phyloP scores from a whole-genome alignment of 768 basidiomycete genomes.

The Pholiota conissans region DNA sequence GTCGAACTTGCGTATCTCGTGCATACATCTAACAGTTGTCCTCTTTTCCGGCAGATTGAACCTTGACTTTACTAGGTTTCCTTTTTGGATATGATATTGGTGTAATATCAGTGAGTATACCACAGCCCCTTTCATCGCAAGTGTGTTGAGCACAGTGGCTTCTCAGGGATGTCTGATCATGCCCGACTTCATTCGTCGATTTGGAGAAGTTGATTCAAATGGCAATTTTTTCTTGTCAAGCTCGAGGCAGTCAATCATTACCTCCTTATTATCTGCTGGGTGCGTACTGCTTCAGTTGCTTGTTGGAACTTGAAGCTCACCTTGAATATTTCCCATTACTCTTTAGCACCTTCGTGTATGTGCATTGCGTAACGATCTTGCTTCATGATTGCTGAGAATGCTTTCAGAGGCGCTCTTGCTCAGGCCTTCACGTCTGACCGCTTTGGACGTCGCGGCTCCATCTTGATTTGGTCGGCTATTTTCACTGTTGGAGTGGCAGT shows the following conservation, averaged over 20 bases:
- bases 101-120: conserved; percentile 60
- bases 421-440: conserved; percentile 78
- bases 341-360: conserved; percentile 53
- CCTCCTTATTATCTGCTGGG: conserved; percentile 78
- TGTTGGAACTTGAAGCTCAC: neutral
- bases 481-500: conserved; percentile 71
- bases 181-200: conserved; percentile 72
- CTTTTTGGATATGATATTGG: conserved; percentile 78
- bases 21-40: neutral
- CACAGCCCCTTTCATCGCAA: neutral
- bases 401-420: conserved; percentile 54
- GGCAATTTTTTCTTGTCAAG: conserved; percentile 55
- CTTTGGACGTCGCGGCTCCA: conserved; percentile 70
- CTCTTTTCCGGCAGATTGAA: neutral
- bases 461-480: conserved; percentile 73
- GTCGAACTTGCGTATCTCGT: neutral
- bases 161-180: conserved; percentile 74
- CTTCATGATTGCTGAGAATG: conserved; percentile 4
- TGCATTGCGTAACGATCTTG: neutral
- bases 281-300: conserved; percentile 31
- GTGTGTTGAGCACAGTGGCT: neutral
- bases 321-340: neutral
- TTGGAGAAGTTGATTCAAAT: conserved; percentile 51
- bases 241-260: conserved; percentile 73
- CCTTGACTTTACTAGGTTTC: conserved; percentile 42